phyloP scores from a whole-genome alignment of 495 filamentous ascomycete genomes.

The Thozetella sp. region DNA sequence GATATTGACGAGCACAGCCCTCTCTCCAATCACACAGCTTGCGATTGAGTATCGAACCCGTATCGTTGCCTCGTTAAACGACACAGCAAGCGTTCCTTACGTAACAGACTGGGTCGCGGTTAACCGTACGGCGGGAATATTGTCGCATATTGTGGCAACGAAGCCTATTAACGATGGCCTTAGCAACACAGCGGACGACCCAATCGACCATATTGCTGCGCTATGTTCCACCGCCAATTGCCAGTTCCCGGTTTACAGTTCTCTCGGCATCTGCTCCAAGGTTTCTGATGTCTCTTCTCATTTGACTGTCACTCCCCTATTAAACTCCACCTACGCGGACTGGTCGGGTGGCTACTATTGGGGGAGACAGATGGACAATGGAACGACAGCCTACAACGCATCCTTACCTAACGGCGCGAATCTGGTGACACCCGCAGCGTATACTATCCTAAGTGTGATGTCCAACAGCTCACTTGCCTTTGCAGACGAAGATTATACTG shows the following conservation, averaged over 20 bases:
- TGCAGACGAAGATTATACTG: not conserved
- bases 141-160: not conserved
- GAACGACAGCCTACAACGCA: not conserved
- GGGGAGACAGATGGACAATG: not conserved
- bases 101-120: not conserved
- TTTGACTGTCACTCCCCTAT: not conserved
- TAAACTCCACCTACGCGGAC: not conserved
- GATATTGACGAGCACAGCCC: not conserved
- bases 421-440: not conserved
- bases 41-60: not conserved
- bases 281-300: not conserved
- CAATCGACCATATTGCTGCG: not conserved
- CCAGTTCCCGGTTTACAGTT: not conserved
- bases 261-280: not conserved
- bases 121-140: not conserved
- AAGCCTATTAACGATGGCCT: not conserved
- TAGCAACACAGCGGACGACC: conserved; percentile 2
- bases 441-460: not conserved
- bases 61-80: not conserved
- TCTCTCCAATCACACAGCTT: not conserved
- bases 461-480: not conserved
- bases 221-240: not conserved
- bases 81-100: not conserved
- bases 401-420: not conserved
- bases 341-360: not conserved